phyloP scores from a whole-genome alignment of 208 protist genomes.

The Cochliopodium minus region DNA sequence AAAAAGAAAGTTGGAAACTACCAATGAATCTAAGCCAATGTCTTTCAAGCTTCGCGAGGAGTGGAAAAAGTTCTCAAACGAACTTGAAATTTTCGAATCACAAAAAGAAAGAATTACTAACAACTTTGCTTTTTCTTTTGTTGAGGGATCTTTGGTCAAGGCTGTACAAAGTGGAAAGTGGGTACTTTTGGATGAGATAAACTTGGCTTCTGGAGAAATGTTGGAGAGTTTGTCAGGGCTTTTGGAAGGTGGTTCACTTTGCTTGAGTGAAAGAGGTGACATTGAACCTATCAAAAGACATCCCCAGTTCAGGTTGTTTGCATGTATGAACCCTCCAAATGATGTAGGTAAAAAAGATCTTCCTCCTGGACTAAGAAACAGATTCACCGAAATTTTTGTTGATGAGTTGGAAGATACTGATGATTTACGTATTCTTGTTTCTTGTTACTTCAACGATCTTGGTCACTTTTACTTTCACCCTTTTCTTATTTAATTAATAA shows the following conservation, averaged over 20 bases:
- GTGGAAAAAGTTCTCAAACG: conserved; percentile 41
- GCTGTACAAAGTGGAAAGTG: conserved; percentile 88
- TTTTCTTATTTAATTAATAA: neutral
- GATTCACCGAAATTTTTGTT: conserved; percentile 97
- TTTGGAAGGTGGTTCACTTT: conserved; percentile 65
- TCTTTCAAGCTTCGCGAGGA: neutral
- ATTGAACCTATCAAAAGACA: conserved; percentile 56
- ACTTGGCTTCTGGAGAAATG: conserved; percentile 90
- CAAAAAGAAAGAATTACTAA: conserved; percentile 21
- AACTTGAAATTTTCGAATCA: conserved; percentile 37
- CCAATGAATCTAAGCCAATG: neutral
- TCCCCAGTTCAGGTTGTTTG: conserved; percentile 95
- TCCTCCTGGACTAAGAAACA: conserved; percentile 61
- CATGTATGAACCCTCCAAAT: conserved; percentile 98
- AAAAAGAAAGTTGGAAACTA: neutral
- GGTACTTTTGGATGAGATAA: conserved; percentile 99
- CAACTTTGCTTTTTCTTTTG: conserved; percentile 89
- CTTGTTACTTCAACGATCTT: conserved; percentile 4
- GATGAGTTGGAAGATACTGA: conserved; percentile 71
- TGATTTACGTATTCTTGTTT: conserved; percentile 77
- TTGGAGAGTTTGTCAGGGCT: conserved; percentile 80
- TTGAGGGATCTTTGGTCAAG: conserved; percentile 85
- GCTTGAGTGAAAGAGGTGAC: conserved; percentile 57
- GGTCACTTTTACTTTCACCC: neutral
- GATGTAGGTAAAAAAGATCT: conserved; percentile 98